Evolutionary conservation across 495 filamentous ascomycete species (phyloP).

Genomic region (Penicillium verhagenii): DNA sequence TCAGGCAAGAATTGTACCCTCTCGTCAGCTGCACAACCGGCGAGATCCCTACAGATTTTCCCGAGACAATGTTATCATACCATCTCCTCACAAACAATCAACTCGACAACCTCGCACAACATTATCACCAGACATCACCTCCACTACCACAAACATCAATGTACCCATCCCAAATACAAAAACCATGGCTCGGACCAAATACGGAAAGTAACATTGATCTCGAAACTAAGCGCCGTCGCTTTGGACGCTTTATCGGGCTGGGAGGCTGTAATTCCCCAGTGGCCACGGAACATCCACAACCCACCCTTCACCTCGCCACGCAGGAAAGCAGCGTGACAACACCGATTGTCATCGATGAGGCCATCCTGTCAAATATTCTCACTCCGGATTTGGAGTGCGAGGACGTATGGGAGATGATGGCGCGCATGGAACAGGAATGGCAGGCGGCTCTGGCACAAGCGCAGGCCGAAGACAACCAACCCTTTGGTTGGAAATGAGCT

Average conservation of each 20-base stretch:
- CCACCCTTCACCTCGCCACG: neutral
- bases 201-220: constrained; percentile 33
- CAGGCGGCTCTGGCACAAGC: constrained; percentile 27
- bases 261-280: constrained; percentile 56
- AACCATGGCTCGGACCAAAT: constrained; percentile 34
- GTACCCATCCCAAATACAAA: constrained; percentile 61
- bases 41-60: constrained; percentile 62
- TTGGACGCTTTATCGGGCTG: constrained; percentile 69
- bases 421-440: constrained; percentile 30
- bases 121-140: constrained; percentile 71
- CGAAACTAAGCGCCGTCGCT: constrained; percentile 58
- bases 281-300: too few species aligned
- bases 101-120: constrained; percentile 68
- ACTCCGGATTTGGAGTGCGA: neutral
- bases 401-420: constrained; percentile 11
- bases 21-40: constrained; percentile 53
- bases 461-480: constrained; percentile 12
- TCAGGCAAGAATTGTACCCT: constrained; percentile 35
- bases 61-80: constrained; percentile 62
- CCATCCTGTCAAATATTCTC: neutral
- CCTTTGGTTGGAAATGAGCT: constrained; percentile 4
- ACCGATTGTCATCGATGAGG: neutral
- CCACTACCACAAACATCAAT: constrained; percentile 45
- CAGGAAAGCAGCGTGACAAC: neutral
- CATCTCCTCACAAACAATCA: constrained; percentile 70